These are phyloP conservation scores for Barbatosphaeria neglecta DNA, from an alignment of 495 filamentous ascomycete species.

Conservation along the genomic window DNA sequence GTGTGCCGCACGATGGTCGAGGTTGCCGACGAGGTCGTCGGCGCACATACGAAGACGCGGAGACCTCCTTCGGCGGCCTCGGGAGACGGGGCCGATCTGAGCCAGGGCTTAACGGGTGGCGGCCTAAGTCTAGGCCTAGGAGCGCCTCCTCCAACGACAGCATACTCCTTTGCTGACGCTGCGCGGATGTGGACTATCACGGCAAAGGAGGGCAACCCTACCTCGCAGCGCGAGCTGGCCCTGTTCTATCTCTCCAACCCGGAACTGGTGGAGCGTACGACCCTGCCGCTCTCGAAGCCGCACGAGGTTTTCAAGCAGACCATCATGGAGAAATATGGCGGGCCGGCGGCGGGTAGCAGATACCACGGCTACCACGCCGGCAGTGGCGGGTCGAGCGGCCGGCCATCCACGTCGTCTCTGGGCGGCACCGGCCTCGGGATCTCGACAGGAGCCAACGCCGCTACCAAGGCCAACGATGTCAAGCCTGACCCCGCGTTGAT, in stretches of 20 bases:
- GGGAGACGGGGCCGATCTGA: slow-evolving; percentile 7
- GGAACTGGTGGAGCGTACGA: slow-evolving; percentile 72
- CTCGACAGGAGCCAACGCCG: slow-evolving; percentile 7
- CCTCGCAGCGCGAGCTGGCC: slow-evolving; percentile 87
- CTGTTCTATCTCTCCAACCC: slow-evolving; percentile 92
- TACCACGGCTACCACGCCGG: slow-evolving; percentile 18
- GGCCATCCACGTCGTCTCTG: neutral
- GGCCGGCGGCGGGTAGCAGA: slow-evolving; percentile 12
- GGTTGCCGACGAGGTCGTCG: slow-evolving; percentile 65
- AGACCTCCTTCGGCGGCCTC: slow-evolving; percentile 12
- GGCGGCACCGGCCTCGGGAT: slow-evolving; percentile 5
- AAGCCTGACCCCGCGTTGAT: slow-evolving; percentile 79
- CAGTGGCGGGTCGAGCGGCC: slow-evolving; percentile 9
- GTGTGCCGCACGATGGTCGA: slow-evolving; percentile 84
- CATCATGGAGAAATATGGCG: slow-evolving; percentile 62
- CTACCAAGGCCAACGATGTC: slow-evolving; percentile 35
- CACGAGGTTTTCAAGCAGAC: slow-evolving; percentile 86
- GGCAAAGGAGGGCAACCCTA: slow-evolving; percentile 83
- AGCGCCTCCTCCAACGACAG: slow-evolving; percentile 24
- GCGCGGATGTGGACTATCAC: slow-evolving; percentile 89
- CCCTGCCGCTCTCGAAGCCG: slow-evolving; percentile 72
- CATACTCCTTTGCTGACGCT: slow-evolving; percentile 68
- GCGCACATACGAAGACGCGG: slow-evolving; percentile 37
- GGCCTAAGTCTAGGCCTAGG: slow-evolving; percentile 17
- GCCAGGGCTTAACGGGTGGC: slow-evolving; percentile 8